Evolutionary conservation across 805 yeast species (phyloP), one percentile per base, ranked within the genome.

Genomic region (Candida qinlingensis): DNA sequence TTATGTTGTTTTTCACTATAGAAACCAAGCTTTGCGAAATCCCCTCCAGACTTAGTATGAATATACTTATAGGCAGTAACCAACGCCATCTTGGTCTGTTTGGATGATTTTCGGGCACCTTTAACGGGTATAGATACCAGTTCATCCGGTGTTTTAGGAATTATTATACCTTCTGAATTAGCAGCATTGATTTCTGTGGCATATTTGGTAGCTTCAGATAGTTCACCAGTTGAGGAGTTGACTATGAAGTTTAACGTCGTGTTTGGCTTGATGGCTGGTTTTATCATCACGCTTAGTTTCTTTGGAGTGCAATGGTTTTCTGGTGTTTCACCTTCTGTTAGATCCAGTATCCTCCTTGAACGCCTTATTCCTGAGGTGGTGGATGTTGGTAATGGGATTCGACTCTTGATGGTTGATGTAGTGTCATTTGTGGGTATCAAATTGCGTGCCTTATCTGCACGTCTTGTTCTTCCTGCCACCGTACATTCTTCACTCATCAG

Each of bases 141-240:
- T 57, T 81, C 86, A 48, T 77, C 74, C 2, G 69, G 67, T 47
- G 72, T 74, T 48, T 75, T 81, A 0, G 87, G 89, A 13, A 82
- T 61, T 10, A 83, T 81, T 42, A 83, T 76, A 7, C 84, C 86
- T 51, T 75, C 77, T 49, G 84, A 73, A 56, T 80, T 81, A 36
- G 76, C 71, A 0, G 87, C 74, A 59, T 83, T 83, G 48, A 83
- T 69, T 60, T 82, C 87, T 1, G 88, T 83, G 2, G 86, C 89
- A 63, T 77, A 82, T 54, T 74, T 76, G 3, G 87, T 82, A 8
- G 87, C 87, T 57, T 83, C 87, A 53, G 73, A 75, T 12, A 80
- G 57, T 48, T 68, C 69, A 0, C 87, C 86, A 37, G 82, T 79
- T 58, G 80, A 76, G 6, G 86, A 74, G 54, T 81, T 83, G 31